These are phyloP conservation scores for Rhytidiadelphus loreus DNA, from an alignment of 225 moss, liverwort and hornwort genomes.

Conservation along the genomic window DNA sequence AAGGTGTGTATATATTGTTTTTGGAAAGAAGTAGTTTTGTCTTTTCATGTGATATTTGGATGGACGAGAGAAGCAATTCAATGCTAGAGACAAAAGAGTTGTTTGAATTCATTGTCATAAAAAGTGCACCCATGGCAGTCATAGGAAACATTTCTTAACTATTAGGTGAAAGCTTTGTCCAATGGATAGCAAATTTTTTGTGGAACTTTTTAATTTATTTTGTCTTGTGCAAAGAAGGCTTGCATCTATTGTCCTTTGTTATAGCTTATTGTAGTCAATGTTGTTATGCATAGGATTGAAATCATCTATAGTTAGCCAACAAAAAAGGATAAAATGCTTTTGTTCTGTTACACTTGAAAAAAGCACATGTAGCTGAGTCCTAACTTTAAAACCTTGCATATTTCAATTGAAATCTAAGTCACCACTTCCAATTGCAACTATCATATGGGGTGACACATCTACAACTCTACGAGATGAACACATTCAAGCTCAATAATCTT, in stretches of 20 bases:
- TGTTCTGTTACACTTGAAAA: neutral
- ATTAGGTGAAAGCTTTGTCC: neutral
- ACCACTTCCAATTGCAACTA: too few relatives aligned
- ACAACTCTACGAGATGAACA: neutral
- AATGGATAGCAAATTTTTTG: neutral
- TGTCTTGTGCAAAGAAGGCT: neutral
- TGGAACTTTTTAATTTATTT: neutral
- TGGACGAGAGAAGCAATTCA: neutral
- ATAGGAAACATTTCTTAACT: neutral
- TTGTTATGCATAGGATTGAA: accelerated
- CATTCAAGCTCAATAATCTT: neutral
- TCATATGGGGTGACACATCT: neutral
- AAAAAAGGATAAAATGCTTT: neutral
- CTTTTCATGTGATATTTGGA: neutral
- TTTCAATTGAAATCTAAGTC: neutral
- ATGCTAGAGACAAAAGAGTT: accelerated
- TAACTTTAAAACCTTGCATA: neutral
- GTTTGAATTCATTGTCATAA: neutral
- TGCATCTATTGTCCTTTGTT: neutral
- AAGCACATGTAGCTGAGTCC: neutral
- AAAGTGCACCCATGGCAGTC: neutral
- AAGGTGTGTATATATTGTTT: neutral
- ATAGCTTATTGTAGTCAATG: neutral
- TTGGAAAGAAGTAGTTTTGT: accelerated
- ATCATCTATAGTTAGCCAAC: neutral